phyloP scores from a whole-genome alignment of 805 yeast genomes.

The Myxozyma nipponensis region DNA sequence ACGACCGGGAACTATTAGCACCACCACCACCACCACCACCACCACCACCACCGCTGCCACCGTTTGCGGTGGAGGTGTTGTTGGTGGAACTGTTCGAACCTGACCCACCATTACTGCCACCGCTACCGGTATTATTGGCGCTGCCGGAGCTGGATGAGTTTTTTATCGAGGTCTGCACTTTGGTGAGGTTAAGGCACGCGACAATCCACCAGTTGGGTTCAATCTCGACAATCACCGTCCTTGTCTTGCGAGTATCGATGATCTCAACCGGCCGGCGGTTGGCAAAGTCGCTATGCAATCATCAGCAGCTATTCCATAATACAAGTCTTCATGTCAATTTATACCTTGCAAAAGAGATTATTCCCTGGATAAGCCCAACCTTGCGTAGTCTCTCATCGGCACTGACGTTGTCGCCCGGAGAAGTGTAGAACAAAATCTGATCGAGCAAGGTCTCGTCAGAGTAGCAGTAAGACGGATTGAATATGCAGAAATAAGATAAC shows the following conservation, averaged over 20 bases:
- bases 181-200: slow-evolving; percentile 22
- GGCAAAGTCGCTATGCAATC: slow-evolving; percentile 18
- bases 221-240: slow-evolving; percentile 25
- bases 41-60: slow-evolving; percentile 1
- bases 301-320: not conserved
- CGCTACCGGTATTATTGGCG: not conserved
- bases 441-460: slow-evolving; percentile 23
- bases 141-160: not conserved
- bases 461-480: slow-evolving; percentile 19
- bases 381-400: slow-evolving; percentile 25
- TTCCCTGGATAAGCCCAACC: slow-evolving; percentile 27
- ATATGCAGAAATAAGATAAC: slow-evolving; percentile 25
- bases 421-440: slow-evolving; percentile 23
- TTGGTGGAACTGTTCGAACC: not conserved
- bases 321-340: not conserved
- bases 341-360: slow-evolving; percentile 27
- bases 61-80: no score
- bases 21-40: not conserved
- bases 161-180: slow-evolving; percentile 12
- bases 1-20: not conserved
- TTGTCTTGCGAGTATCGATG: slow-evolving; percentile 25
- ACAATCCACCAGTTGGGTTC: slow-evolving; percentile 28
- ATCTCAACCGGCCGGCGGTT: slow-evolving; percentile 26
- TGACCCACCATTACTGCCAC: not conserved
- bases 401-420: slow-evolving; percentile 19